phyloP scores from a whole-genome alignment of 2,329 filamentous ascomycete genomes.

The Fusarium sp. region DNA sequence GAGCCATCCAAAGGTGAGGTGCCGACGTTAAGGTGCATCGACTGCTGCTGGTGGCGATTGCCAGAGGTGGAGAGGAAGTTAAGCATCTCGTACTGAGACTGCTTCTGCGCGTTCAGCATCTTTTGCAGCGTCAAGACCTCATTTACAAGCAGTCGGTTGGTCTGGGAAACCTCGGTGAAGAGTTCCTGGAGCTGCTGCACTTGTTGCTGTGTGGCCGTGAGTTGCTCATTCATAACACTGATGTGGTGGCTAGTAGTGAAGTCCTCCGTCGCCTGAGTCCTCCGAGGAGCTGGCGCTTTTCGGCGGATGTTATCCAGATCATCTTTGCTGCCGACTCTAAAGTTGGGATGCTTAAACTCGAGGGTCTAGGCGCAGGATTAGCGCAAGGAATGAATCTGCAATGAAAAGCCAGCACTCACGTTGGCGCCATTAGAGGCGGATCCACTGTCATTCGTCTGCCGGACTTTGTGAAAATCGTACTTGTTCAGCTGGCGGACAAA shows the following conservation, averaged over 20 bases:
- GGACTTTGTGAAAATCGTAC: slow-evolving; percentile 98
- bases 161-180: slow-evolving; percentile 76
- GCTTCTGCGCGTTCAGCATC: slow-evolving; percentile 64
- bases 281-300: slow-evolving; percentile 91
- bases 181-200: slow-evolving; percentile 86
- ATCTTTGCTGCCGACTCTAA: slow-evolving; percentile 94
- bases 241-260: slow-evolving; percentile 86
- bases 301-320: slow-evolving; percentile 94
- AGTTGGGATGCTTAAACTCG: slow-evolving; percentile 97
- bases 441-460: slow-evolving; percentile 56
- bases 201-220: slow-evolving; percentile 90
- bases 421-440: slow-evolving; percentile 50
- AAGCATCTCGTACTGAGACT: slow-evolving; percentile 65
- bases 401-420: slow-evolving; percentile 39
- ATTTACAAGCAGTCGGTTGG: slow-evolving; percentile 67
- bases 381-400: background rate
- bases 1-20: slow-evolving; percentile 52
- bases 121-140: slow-evolving; percentile 68
- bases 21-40: slow-evolving; percentile 49
- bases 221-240: slow-evolving; percentile 84
- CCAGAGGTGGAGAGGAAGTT: slow-evolving; percentile 60
- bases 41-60: slow-evolving; percentile 47
- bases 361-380: slow-evolving; percentile 53
- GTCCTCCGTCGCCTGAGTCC: slow-evolving; percentile 71
- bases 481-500: slow-evolving; percentile 97